Conservation (phyloP, 371 early-diverging fungal genomes). For the Apophysomyces elegans region DNA sequence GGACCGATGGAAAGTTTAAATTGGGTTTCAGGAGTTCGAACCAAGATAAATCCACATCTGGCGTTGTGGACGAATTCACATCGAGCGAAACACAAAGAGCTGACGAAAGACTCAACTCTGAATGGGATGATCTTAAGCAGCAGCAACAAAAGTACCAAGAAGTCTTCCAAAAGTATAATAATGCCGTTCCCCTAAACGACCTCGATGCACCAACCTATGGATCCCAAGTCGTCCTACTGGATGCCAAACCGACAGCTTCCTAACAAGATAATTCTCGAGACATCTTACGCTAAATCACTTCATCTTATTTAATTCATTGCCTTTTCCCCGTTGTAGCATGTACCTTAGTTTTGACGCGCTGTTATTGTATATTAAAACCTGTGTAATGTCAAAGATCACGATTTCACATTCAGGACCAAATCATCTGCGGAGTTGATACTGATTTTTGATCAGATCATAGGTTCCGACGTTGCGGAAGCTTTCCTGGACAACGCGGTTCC, state of each 20-base stretch:
- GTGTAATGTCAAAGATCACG: not conserved
- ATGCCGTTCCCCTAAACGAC: conserved; percentile 10
- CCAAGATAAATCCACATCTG: conserved; percentile 5
- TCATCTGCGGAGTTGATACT: too few species aligned
- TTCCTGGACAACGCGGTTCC: too few species aligned
- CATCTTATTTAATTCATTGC: not conserved
- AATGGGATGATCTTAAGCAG: conserved; percentile 20
- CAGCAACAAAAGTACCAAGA: conserved; percentile 28
- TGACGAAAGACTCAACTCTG: conserved; percentile 7
- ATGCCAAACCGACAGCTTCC: not conserved
- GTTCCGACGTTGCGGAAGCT: too few species aligned
- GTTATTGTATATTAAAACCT: not conserved
- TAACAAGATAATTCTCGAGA: not conserved
- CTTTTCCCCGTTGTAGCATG: too few species aligned
- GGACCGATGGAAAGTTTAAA: conserved; percentile 10
- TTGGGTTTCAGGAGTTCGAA: conserved; percentile 24
- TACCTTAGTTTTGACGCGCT: too few species aligned
- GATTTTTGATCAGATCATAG: too few species aligned
- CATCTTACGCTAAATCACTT: not conserved
- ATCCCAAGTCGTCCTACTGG: not conserved
- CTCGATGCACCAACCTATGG: conserved; percentile 5
- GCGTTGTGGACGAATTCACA: conserved; percentile 9
- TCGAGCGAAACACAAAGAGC: conserved; percentile 13
- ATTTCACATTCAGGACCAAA: not conserved
- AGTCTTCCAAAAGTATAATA: conserved; percentile 27